A percentile compares a stretch with the other conserved stretches of the same genome.
Conservation (phyloP, 345 rosid genomes). For the Lepidium sativum region DNA sequence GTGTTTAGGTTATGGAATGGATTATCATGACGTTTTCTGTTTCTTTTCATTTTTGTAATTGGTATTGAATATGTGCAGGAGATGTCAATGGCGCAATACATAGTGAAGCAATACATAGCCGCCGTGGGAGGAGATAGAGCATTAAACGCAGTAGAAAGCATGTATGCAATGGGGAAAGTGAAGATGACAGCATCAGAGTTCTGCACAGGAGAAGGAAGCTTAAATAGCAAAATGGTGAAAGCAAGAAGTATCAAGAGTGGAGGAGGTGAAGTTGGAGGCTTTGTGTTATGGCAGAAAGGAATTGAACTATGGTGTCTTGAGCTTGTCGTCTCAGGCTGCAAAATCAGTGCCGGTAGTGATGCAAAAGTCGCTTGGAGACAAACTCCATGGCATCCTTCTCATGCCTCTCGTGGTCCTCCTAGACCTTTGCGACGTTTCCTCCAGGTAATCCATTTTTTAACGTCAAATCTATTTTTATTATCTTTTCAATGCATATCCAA, state of each 20-base stretch:
- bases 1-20: too few relatives aligned
- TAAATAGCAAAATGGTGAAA: constrained; percentile 36
- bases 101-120: constrained; percentile 83
- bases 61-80: constrained; percentile 33
- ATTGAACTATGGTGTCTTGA: constrained; percentile 86
- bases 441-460: constrained; percentile 42
- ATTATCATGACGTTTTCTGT: too few relatives aligned
- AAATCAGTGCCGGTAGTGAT: constrained; percentile 87
- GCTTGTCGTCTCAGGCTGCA: constrained; percentile 66
- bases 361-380: constrained; percentile 88
- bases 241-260: constrained; percentile 36
- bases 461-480: too few relatives aligned
- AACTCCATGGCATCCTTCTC: constrained; percentile 92
- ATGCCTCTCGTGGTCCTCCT: constrained; percentile 83
- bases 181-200: constrained; percentile 80
- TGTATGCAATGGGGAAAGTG: constrained; percentile 96
- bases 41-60: too few relatives aligned
- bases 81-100: constrained; percentile 83
- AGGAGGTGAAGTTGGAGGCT: constrained; percentile 63
- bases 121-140: constrained; percentile 85
- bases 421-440: constrained; percentile 80
- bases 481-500: too few relatives aligned
- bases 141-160: constrained; percentile 50
- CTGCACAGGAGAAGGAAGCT: constrained; percentile 52
- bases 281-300: constrained; percentile 62